phyloP scores from a whole-genome alignment of 768 basidiomycete genomes.

The Termitomyces sp. region DNA sequence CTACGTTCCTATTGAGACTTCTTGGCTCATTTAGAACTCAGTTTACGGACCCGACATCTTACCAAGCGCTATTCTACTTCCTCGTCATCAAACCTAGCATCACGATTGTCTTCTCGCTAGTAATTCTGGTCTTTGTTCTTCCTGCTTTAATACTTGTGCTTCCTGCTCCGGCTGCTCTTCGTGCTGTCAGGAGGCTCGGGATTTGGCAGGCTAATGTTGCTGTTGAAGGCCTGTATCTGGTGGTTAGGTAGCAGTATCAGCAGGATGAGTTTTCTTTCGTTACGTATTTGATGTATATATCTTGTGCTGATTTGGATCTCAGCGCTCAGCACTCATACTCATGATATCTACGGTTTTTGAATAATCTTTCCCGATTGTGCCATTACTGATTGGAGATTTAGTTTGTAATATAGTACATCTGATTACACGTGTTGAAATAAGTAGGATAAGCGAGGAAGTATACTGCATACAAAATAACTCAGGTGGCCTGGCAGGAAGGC shows the following conservation, averaged over 20 bases:
- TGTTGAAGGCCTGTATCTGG: constrained; percentile 59
- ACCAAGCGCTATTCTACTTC: constrained; percentile 85
- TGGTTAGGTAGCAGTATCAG: constrained; percentile 28
- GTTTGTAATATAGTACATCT: background rate
- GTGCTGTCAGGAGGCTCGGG: constrained; percentile 61
- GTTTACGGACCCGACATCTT: constrained; percentile 81
- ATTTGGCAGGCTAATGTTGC: constrained; percentile 84
- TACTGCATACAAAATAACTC: background rate
- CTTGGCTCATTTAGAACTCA: constrained; percentile 19
- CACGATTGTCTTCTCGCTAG: constrained; percentile 59
- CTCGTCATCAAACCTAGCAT: constrained; percentile 82
- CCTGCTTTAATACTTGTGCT: constrained; percentile 54
- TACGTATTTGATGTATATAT: background rate
- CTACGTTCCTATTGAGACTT: background rate
- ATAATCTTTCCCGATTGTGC: background rate
- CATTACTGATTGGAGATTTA: background rate
- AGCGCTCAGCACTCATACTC: background rate
- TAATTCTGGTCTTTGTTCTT: constrained; percentile 50
- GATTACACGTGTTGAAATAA: background rate
- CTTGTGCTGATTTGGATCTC: background rate
- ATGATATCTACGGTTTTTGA: background rate
- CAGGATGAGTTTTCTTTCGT: background rate
- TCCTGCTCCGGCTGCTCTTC: constrained; percentile 63
- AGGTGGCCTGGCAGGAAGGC: background rate
- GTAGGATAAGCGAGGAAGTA: background rate